A percentile compares a stretch with the other conserved stretches of the same genome.
phyloP scores from a whole-genome alignment of 2,329 filamentous ascomycete genomes.

The Amphichorda felina region DNA sequence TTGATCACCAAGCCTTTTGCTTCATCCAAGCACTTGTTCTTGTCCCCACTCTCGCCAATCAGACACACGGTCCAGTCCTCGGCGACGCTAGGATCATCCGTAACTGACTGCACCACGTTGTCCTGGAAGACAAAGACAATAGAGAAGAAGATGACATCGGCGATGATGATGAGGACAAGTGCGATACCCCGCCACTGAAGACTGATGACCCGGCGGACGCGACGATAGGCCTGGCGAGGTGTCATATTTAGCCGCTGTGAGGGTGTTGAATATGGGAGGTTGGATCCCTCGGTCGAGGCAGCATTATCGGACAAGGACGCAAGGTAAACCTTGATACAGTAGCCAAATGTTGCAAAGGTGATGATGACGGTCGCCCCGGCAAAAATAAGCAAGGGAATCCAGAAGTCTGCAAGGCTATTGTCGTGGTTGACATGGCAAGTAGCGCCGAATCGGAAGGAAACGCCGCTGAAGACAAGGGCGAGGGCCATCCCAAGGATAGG shows the following conservation, averaged over 20 bases:
- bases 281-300: constrained; percentile 58
- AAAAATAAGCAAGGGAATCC: constrained; percentile 78
- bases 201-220: constrained; percentile 74
- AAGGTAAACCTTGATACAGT: constrained; percentile 93
- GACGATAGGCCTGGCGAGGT: constrained; percentile 76
- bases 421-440: constrained; percentile 92
- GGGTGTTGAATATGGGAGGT: constrained; percentile 35
- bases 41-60: constrained; percentile 36
- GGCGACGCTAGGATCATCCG: constrained; percentile 41
- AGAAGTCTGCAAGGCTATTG: constrained; percentile 73
- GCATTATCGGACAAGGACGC: constrained; percentile 67
- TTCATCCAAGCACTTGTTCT: constrained; percentile 50
- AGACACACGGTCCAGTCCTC: constrained; percentile 63
- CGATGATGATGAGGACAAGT: constrained; percentile 80
- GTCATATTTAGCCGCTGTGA: constrained; percentile 36
- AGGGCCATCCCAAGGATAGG: constrained; percentile 64
- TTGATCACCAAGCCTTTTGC: constrained; percentile 55
- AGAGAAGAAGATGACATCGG: constrained; percentile 89
- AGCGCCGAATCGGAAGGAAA: constrained; percentile 85
- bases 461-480: constrained; percentile 74
- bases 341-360: constrained; percentile 76
- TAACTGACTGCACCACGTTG: constrained; percentile 50
- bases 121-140: constrained; percentile 84
- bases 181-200: constrained; percentile 91
- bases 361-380: constrained; percentile 64